Conservation (phyloP, 2,329 filamentous ascomycete species). For the Fusarium equiseti region DNA sequence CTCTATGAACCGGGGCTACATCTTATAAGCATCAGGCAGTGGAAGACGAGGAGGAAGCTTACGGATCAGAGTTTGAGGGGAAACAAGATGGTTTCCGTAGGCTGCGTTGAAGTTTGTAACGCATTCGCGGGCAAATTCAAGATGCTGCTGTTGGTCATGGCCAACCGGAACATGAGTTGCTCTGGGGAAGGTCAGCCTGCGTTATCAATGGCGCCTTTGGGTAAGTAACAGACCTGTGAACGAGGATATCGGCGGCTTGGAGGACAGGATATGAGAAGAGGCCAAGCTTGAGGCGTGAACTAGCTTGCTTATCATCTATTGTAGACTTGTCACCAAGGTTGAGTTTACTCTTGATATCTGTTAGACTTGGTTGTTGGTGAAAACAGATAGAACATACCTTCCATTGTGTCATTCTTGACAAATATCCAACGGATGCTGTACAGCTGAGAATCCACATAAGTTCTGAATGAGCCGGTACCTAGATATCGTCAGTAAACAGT, state of each 20-base stretch:
- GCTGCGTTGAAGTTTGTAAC: constrained; percentile 87
- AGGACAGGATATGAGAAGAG: constrained; percentile 97
- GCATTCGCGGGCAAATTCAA: constrained; percentile 91
- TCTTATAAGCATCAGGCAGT: background rate
- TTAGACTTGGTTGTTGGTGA: constrained; percentile 10
- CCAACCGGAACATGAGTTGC: constrained; percentile 96
- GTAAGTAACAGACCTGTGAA: constrained; percentile 71
- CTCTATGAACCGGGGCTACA: constrained; percentile 79
- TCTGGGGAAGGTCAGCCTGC: constrained; percentile 54
- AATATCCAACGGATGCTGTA: constrained; percentile 88
- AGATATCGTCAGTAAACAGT: background rate
- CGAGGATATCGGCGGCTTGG: constrained; percentile 92
- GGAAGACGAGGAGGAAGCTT: constrained; percentile 32
- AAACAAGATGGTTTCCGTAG: constrained; percentile 72
- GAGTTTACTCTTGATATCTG: constrained; percentile 74
- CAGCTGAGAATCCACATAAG: constrained; percentile 98
- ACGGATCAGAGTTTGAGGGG: constrained; percentile 81
- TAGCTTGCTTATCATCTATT: constrained; percentile 68
- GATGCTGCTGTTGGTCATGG: constrained; percentile 93
- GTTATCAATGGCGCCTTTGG: background rate
- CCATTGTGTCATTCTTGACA: constrained; percentile 99
- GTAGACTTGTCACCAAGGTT: constrained; percentile 70
- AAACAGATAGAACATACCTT: constrained; percentile 69
- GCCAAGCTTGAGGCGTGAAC: constrained; percentile 79
- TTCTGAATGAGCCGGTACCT: constrained; percentile 85